Evolutionary conservation across 768 basidiomycete species (phyloP).

Genomic region (Tephrocybe sp.): DNA sequence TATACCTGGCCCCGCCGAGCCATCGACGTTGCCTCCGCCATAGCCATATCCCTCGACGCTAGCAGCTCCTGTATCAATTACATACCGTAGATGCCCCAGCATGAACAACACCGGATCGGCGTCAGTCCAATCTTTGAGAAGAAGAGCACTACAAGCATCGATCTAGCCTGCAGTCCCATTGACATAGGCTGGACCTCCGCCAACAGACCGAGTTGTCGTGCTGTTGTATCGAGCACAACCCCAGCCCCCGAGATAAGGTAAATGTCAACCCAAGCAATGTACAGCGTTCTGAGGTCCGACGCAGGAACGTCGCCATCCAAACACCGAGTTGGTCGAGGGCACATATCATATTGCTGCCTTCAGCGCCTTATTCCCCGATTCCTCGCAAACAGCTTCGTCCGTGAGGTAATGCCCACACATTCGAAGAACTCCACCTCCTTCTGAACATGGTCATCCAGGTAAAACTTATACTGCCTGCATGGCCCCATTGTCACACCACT

Average conservation of each 20-base stretch:
- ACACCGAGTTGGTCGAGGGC: background rate
- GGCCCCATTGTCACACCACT: background rate
- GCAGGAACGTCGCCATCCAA: background rate
- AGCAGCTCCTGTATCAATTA: background rate
- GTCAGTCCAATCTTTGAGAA: too few species aligned
- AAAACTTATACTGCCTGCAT: background rate
- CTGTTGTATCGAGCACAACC: too few species aligned
- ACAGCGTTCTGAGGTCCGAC: background rate
- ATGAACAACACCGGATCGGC: too few species aligned
- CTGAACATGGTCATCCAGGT: background rate
- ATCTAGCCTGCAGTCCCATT: too few species aligned
- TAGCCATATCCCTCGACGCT: too few species aligned
- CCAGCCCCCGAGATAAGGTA: background rate
- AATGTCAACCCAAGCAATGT: background rate
- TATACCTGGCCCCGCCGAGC: background rate
- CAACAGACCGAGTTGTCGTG: too few species aligned
- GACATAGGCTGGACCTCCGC: too few species aligned
- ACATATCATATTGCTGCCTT: background rate
- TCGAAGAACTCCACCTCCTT: background rate
- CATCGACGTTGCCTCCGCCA: background rate
- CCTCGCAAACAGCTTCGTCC: background rate
- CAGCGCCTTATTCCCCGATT: background rate
- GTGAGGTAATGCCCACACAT: background rate
- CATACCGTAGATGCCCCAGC: background rate
- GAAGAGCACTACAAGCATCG: too few species aligned